Evolutionary conservation across 208 protist species (phyloP), one percentile per base, ranked within the genome.

Genomic region (Wallacemonas sp.): DNA sequence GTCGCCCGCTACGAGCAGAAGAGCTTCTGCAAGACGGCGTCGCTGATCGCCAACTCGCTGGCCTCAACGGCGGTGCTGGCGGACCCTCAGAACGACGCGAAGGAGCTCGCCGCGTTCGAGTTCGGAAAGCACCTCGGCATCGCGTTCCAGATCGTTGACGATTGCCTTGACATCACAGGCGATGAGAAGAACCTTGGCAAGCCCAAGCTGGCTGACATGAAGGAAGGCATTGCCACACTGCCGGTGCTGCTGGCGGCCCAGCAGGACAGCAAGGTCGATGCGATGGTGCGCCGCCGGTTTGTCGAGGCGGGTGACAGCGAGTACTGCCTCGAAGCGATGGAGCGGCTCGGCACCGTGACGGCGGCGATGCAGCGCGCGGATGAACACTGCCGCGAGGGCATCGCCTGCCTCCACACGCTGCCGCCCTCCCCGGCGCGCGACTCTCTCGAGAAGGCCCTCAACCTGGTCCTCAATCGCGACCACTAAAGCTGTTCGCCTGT

Each of bases 121-220:
- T 98, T 97, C 70, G 96, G 95, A 47, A 94, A 88, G 52, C 88
- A 97, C 71, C 74, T 98, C 33, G 96, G 96, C 58, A 88, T 97
- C 43, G 95, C 96, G 30, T 98, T 98, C 67, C 96, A 98, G 70
- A 94, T 98, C 48, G 80, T 98, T 1, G 96, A 98, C 64, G 96
- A 98, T 78, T 88, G 96, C 69, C 91, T 98, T 12, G 96, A 98
- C 78, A 97, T 97, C 68, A 87, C 77, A 17, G 83, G 83, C 3
- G 76, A 81, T 38, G 86, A 88, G 72, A 81, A 86, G 69, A 67
- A 73, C 33, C 68, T 93, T 6, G 86, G 86, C 1, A 95, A 95
- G 72, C 86, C 86, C 17, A 88, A 82, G 65, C 65, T 92, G 66
- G 81, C 75, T 24, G 89, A 95, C 67, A 83, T 93, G 77, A 85